Percentiles rank a stretch among this genome's conserved stretches.
phyloP scores from a whole-genome alignment of 768 basidiomycete genomes.

The Serendipita sp. region DNA sequence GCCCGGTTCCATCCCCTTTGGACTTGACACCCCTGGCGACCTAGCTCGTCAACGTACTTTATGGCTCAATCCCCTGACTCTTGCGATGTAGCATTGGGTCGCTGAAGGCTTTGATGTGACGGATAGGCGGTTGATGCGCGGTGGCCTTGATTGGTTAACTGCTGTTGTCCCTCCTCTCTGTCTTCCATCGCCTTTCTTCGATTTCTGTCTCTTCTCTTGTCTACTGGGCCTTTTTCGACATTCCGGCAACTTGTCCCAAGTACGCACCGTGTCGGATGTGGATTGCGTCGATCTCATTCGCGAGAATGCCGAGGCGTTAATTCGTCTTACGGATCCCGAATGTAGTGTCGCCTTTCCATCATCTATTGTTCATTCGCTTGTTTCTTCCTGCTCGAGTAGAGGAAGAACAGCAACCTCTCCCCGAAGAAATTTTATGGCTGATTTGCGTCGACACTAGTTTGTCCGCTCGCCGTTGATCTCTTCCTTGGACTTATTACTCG shows the following conservation, averaged over 20 bases:
- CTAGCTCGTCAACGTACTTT: background rate
- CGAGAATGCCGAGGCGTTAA: slow-evolving; percentile 6
- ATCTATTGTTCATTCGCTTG: no score
- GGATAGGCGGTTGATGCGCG: background rate
- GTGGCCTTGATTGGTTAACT: slow-evolving; percentile 1
- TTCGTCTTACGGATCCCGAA: slow-evolving; percentile 7
- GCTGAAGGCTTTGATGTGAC: background rate
- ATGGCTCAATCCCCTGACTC: background rate
- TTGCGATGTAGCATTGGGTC: background rate
- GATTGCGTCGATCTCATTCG: background rate
- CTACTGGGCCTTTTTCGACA: background rate
- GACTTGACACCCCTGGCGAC: background rate
- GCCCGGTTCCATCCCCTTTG: background rate
- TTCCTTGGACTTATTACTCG: background rate
- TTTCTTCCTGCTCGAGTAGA: no score
- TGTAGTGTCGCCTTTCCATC: background rate
- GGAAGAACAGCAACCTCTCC: background rate
- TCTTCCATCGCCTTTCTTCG: background rate
- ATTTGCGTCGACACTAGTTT: background rate
- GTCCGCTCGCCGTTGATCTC: background rate
- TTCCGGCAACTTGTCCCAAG: background rate
- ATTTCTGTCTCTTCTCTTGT: background rate
- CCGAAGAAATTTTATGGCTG: background rate
- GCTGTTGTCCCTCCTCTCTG: background rate
- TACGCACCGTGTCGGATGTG: no score